Evolutionary conservation across 1,139 yeast genomes (phyloP).

Genomic region (Yueomyces sp.): DNA sequence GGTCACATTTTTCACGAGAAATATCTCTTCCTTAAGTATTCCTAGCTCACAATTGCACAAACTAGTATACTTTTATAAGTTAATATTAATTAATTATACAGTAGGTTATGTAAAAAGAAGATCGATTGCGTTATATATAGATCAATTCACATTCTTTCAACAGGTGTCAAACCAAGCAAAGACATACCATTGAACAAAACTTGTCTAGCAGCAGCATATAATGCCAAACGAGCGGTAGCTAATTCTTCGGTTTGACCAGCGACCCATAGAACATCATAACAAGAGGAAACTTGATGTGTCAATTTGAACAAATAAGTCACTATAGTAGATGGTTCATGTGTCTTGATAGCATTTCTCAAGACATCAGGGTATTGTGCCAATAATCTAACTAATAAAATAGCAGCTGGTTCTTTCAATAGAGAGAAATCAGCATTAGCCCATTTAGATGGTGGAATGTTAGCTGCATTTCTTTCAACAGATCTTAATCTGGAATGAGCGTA

Average conservation of each 20-base stretch:
- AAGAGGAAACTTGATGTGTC: slow-evolving; percentile 87
- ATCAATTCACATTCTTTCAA: slow-evolving; percentile 71
- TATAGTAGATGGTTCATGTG: slow-evolving; percentile 85
- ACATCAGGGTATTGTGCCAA: slow-evolving; percentile 90
- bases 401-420: slow-evolving; percentile 66
- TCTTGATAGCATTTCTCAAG: slow-evolving; percentile 70
- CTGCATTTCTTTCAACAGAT: slow-evolving; percentile 83
- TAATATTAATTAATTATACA: too few relatives aligned
- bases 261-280: slow-evolving; percentile 94
- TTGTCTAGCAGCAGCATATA: slow-evolving; percentile 84
- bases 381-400: slow-evolving; percentile 59
- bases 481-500: slow-evolving; percentile 96
- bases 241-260: slow-evolving; percentile 87
- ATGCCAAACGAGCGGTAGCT: slow-evolving; percentile 86
- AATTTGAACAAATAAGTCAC: slow-evolving; percentile 88
- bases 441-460: slow-evolving; percentile 30
- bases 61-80: too few relatives aligned
- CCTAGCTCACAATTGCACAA: too few relatives aligned
- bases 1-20: too few relatives aligned
- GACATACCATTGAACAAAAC: slow-evolving; percentile 86
- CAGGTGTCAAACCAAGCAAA: slow-evolving; percentile 89
- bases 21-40: too few relatives aligned
- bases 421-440: slow-evolving; percentile 51
- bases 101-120: too few relatives aligned
- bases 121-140: too few relatives aligned